Conservation (phyloP, 495 filamentous ascomycete species). For the Penicillium maclennaniae region DNA sequence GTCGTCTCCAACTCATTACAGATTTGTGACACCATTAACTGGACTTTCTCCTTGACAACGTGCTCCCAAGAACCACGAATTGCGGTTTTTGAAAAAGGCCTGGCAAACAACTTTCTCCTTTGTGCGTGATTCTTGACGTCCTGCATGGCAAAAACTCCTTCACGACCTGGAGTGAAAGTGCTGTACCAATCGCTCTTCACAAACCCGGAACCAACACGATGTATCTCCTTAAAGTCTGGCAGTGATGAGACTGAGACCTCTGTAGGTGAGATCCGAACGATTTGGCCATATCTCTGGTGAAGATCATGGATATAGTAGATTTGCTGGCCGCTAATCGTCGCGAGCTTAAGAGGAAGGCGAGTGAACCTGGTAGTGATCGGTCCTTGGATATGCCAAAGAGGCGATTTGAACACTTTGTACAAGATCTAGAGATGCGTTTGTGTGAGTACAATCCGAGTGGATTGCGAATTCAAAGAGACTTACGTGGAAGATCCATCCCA, state of each 20-base stretch:
- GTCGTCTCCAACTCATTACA: neutral
- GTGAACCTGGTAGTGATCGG: neutral
- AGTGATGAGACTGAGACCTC: neutral
- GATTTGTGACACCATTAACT: neutral
- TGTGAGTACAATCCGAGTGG: too few species aligned
- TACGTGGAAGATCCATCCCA: too few species aligned
- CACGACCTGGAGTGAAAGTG: neutral
- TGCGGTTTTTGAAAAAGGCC: neutral
- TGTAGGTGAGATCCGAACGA: neutral
- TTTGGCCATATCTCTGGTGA: slow-evolving; percentile 21
- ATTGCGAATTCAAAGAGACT: too few species aligned
- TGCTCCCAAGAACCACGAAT: neutral
- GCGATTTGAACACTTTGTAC: neutral
- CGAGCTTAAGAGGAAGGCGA: neutral
- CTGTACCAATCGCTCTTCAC: neutral
- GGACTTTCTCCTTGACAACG: neutral
- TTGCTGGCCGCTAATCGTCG: slow-evolving; percentile 28
- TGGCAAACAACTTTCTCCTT: neutral
- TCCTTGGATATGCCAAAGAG: neutral
- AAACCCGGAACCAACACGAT: neutral
- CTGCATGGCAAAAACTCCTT: neutral
- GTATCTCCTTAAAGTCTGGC: neutral
- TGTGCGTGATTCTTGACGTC: neutral
- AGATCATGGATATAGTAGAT: slow-evolving; percentile 40
- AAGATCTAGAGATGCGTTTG: too few species aligned